Conservation (phyloP, 176 grass and related monocot species). For the Otatea glauca region DNA sequence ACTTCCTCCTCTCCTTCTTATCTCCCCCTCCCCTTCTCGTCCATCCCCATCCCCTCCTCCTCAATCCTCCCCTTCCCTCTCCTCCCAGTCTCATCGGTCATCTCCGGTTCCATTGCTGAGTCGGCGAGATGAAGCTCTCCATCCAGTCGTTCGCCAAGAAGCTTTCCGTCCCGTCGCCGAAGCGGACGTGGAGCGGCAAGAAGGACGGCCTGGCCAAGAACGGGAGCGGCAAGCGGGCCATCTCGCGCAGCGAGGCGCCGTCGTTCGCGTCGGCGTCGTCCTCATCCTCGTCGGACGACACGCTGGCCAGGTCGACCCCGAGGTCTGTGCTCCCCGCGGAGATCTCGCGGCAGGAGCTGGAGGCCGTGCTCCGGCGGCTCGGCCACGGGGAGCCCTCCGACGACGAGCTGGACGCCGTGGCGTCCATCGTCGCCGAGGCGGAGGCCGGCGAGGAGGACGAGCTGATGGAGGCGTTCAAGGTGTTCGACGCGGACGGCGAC, state of each 20-base stretch:
- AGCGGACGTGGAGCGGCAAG: slow-evolving; percentile 32
- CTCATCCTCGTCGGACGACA: slow-evolving; percentile 51
- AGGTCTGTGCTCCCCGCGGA: slow-evolving; percentile 61
- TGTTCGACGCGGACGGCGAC: slow-evolving; percentile 89
- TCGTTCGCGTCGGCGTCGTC: slow-evolving; percentile 59
- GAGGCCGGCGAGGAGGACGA: slow-evolving; percentile 46
- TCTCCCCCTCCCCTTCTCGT: neutral
- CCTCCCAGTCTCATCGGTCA: neutral
- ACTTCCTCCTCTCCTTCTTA: slow-evolving; percentile 46
- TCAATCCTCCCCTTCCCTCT: neutral
- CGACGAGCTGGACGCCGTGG: slow-evolving; percentile 72
- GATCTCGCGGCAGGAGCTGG: slow-evolving; percentile 81
- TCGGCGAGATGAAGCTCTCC: slow-evolving; percentile 72
- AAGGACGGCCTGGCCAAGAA: neutral
- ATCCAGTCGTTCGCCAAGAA: slow-evolving; percentile 62
- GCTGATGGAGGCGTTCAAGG: slow-evolving; percentile 75
- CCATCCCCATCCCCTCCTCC: neutral
- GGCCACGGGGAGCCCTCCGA: slow-evolving; percentile 63
- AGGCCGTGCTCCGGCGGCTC: slow-evolving; percentile 74
- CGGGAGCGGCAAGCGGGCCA: slow-evolving; percentile 30
- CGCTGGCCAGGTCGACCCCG: slow-evolving; percentile 34
- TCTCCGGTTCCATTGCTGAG: neutral
- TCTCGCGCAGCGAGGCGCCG: slow-evolving; percentile 52
- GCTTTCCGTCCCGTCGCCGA: slow-evolving; percentile 53
- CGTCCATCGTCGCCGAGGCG: slow-evolving; percentile 54